Percentiles rank a stretch among this genome's conserved stretches.
These are phyloP conservation scores for Elaphomyces granulatus DNA, from an alignment of 495 filamentous ascomycete genomes.

Conservation along the genomic window DNA sequence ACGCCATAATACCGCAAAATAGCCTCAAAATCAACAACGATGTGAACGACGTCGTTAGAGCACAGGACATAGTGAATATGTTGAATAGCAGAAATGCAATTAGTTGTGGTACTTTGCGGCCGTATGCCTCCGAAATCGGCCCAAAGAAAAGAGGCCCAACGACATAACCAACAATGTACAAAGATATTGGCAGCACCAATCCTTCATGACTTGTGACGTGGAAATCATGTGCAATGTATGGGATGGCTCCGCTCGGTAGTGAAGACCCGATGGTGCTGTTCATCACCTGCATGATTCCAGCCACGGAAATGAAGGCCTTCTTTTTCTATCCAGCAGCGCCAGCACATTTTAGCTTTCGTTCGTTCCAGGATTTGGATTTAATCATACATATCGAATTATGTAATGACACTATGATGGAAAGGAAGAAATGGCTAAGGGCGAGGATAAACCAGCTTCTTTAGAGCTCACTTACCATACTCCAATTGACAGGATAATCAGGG, in stretches of 20 bases:
- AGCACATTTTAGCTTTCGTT: too few relatives aligned
- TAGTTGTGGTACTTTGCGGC: slow-evolving; percentile 43
- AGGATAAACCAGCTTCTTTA: too few relatives aligned
- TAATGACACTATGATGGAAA: too few relatives aligned
- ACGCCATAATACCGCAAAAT: slow-evolving; percentile 48
- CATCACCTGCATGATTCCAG: slow-evolving; percentile 47
- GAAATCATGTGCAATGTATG: slow-evolving; percentile 43
- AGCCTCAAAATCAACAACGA: slow-evolving; percentile 53
- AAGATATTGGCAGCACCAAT: slow-evolving; percentile 58
- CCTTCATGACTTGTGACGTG: slow-evolving; percentile 38
- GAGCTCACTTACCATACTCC: slow-evolving; percentile 19
- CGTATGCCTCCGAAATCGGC: slow-evolving; percentile 55
- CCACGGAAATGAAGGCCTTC: slow-evolving; percentile 42
- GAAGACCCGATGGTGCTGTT: slow-evolving; percentile 63
- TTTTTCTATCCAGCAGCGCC: slow-evolving; percentile 30
- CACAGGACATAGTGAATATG: slow-evolving; percentile 53
- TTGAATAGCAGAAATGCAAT: slow-evolving; percentile 47
- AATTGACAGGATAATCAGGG: slow-evolving; percentile 54
- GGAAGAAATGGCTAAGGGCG: too few relatives aligned
- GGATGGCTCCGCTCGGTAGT: slow-evolving; percentile 48
- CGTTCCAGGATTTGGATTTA: too few relatives aligned
- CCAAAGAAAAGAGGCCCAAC: slow-evolving; percentile 50
- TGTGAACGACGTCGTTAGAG: slow-evolving; percentile 48
- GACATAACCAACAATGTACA: slow-evolving; percentile 56
- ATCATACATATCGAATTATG: too few relatives aligned